Evolutionary conservation across 495 filamentous ascomycete genomes (phyloP).

Genomic region (Tirmania nivea): DNA sequence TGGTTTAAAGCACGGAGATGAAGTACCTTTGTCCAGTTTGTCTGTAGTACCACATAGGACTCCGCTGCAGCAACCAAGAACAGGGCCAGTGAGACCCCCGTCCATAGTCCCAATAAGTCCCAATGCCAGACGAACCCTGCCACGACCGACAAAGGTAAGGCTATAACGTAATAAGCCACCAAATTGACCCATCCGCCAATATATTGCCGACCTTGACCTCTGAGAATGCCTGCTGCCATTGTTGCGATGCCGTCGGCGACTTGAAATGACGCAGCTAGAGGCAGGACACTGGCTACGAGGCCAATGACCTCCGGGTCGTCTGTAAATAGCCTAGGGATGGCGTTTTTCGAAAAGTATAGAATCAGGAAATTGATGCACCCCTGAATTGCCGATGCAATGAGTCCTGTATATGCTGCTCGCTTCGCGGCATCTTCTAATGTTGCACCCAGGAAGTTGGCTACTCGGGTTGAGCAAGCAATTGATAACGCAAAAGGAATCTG

Average conservation of each 20-base stretch:
- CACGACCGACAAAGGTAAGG: slow-evolving; percentile 62
- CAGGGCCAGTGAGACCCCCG: slow-evolving; percentile 51
- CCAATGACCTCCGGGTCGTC: slow-evolving; percentile 55
- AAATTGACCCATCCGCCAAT: slow-evolving; percentile 76
- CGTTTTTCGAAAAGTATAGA: slow-evolving; percentile 37
- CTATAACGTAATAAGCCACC: slow-evolving; percentile 64
- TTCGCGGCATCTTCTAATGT: slow-evolving; percentile 47
- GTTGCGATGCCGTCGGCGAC: slow-evolving; percentile 61
- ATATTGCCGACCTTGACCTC: slow-evolving; percentile 56
- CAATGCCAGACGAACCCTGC: slow-evolving; percentile 50
- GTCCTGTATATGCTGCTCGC: slow-evolving; percentile 34
- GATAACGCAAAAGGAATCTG: slow-evolving; percentile 41
- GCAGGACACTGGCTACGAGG: slow-evolving; percentile 49
- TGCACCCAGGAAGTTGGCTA: slow-evolving; percentile 47
- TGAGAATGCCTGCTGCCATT: slow-evolving; percentile 59
- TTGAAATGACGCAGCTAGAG: slow-evolving; percentile 68
- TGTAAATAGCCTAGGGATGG: slow-evolving; percentile 62
- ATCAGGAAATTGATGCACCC: slow-evolving; percentile 56
- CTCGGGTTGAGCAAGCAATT: slow-evolving; percentile 39
- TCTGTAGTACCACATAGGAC: slow-evolving; percentile 7
- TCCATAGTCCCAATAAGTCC: slow-evolving; percentile 61
- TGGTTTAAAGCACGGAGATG: slow-evolving; percentile 2
- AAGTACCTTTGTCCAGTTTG: slow-evolving; percentile 16
- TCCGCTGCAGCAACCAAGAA: slow-evolving; percentile 22
- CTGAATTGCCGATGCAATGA: slow-evolving; percentile 41